Evolutionary conservation across 805 yeast species (phyloP), one percentile per base, ranked within the genome.

Genomic region (Kodamaea nitidulidarum): DNA sequence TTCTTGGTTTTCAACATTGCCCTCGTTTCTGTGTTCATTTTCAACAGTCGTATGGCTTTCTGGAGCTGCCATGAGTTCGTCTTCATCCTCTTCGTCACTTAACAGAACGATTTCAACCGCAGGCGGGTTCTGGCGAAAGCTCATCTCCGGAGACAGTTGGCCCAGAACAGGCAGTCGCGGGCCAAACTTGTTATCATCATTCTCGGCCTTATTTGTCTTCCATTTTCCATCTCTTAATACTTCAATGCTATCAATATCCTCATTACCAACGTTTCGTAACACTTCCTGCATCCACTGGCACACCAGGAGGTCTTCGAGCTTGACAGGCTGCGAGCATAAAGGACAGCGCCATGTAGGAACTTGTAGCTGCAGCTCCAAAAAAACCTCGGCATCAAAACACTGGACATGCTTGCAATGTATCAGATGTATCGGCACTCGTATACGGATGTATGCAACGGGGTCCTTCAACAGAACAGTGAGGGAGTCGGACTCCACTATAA

Each of bases 301-400:
- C 0, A 88, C 65, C 0, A 83, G 80, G 38, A 93, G 56, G 44
- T 81, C 81, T 11, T 73, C 72, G 11, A 80, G 63, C 2, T 67
- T 60, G 2, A 87, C 62, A 2, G 54, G 54, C 4, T 61, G 64
- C 44, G 75, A 75, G 56, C 98, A 93, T 3, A 87, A 71, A 0
- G 97, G 96, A 54, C 98, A 93, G 37, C 65, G 64, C 97, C 97
- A 91, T 0, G 85, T 76, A 0, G 96, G 84, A 0, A 84, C 77
- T 54, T 84, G 91, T 40, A 70, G 69, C 56, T 91, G 98, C 32
- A 88, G 70, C 51, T 78, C 76, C 7, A 93, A 50, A 54, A 76
- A 93, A 32, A 85, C 76, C 25, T 71, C 58, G 0, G 86, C 90
- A 60, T 93, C 98, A 57, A 90, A 87, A 55, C 98, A 90, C 51